These are phyloP conservation scores for Microthlaspi erraticum DNA, from an alignment of 345 rosid species.

Conservation along the genomic window DNA sequence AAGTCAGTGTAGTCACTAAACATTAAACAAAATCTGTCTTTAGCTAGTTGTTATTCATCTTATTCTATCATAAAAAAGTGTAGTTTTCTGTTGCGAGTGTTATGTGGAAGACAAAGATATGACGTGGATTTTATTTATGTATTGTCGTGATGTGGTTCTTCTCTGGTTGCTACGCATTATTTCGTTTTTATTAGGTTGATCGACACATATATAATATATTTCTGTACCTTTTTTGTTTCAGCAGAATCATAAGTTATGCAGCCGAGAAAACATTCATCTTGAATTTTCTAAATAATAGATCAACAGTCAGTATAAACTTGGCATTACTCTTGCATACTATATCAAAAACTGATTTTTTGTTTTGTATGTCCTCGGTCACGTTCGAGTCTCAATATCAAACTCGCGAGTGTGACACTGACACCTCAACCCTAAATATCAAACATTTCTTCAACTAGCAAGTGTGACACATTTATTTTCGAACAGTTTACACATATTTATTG, in stretches of 20 bases:
- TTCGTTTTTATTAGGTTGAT: conserved; percentile 31
- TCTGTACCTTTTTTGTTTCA: no score
- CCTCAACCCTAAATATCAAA: neutral
- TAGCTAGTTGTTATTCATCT: conserved; percentile 16
- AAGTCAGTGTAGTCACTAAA: conserved; percentile 23
- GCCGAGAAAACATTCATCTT: neutral
- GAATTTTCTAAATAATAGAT: neutral
- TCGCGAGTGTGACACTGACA: no score
- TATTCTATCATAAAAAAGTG: conserved; percentile 19
- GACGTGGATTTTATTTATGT: conserved; percentile 37
- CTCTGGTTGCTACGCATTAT: conserved; percentile 18
- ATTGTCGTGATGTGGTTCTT: conserved; percentile 32
- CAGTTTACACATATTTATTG: neutral
- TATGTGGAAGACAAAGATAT: conserved; percentile 31
- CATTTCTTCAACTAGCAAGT: neutral
- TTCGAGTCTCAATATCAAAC: no score
- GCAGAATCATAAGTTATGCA: conserved; percentile 2
- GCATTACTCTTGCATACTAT: neutral
- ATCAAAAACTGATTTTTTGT: neutral
- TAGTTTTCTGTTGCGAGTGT: conserved; percentile 34
- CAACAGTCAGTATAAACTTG: neutral
- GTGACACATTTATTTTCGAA: neutral
- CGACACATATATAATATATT: neutral
- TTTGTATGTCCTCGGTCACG: no score
- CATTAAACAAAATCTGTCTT: conserved; percentile 5